These are phyloP conservation scores for Lophiostoma macrostomum DNA, from an alignment of 495 filamentous ascomycete genomes.

Conservation along the genomic window DNA sequence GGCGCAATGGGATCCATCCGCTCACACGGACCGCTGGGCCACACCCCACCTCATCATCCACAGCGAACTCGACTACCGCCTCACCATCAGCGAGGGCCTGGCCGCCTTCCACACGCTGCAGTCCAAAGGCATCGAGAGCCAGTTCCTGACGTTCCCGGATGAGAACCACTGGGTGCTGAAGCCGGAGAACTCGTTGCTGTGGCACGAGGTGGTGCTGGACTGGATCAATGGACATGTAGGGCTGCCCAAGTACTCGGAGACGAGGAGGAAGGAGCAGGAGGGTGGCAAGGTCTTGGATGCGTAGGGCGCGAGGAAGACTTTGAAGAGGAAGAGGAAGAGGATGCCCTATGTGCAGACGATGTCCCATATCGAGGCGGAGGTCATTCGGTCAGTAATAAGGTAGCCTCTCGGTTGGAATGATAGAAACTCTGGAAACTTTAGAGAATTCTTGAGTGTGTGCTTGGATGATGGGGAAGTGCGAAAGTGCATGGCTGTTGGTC, in stretches of 20 bases:
- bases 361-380: neutral
- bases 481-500: no score
- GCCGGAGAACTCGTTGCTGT: conserved; percentile 83
- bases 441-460: no score
- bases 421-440: no score
- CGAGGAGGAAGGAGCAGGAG: neutral
- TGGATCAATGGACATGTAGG: conserved; percentile 87
- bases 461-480: no score
- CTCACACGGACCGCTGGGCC: conserved; percentile 66
- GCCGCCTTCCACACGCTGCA: conserved; percentile 89
- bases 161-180: conserved; percentile 87
- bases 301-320: no score
- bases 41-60: conserved; percentile 90
- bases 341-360: neutral
- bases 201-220: conserved; percentile 83
- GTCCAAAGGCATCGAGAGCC: conserved; percentile 64
- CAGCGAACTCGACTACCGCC: conserved; percentile 84
- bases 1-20: conserved; percentile 78
- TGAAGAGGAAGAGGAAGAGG: neutral
- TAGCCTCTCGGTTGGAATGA: no score
- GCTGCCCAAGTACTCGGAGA: conserved; percentile 37
- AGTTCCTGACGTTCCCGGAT: conserved; percentile 80
- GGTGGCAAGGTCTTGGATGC: no score
- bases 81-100: conserved; percentile 79
- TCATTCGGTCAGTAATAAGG: neutral